phyloP scores from a whole-genome alignment of 2,329 filamentous ascomycete genomes.

The Aspergillus sp. region DNA sequence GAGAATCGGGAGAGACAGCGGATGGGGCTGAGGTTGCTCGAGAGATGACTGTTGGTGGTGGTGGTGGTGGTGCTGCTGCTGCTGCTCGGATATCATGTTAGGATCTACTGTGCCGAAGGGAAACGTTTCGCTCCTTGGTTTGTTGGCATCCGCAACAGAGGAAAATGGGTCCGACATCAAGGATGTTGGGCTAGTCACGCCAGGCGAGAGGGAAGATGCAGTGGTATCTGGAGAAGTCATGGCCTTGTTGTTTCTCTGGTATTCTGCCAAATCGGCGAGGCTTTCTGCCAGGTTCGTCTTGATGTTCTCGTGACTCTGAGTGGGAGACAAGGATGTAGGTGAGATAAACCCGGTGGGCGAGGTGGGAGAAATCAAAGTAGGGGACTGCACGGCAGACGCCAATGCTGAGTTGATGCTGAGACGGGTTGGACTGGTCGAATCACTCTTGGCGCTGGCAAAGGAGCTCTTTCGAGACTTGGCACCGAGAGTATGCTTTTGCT shows the following conservation, averaged over 20 bases:
- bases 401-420: constrained; percentile 49
- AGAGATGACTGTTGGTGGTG: background rate
- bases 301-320: constrained; percentile 62
- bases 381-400: constrained; percentile 55
- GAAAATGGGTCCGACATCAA: constrained; percentile 74
- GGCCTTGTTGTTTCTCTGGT: constrained; percentile 60
- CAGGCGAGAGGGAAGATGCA: constrained; percentile 61
- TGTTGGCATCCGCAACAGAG: constrained; percentile 52
- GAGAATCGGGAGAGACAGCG: constrained; percentile 38
- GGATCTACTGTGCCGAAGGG: constrained; percentile 56
- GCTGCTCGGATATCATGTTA: constrained; percentile 34
- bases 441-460: constrained; percentile 47
- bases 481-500: constrained; percentile 70
- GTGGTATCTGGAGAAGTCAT: constrained; percentile 62
- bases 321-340: constrained; percentile 63
- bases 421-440: constrained; percentile 58
- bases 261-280: constrained; percentile 56
- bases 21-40: constrained; percentile 7
- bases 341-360: constrained; percentile 62
- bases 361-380: constrained; percentile 59
- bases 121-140: constrained; percentile 83
- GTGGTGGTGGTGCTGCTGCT: background rate
- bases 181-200: constrained; percentile 65
- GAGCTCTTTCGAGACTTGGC: constrained; percentile 51
- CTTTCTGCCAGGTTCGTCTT: constrained; percentile 53